These are phyloP conservation scores for Bipolaris zeicola DNA, from an alignment of 2,329 filamentous ascomycete genomes.

Conservation along the genomic window DNA sequence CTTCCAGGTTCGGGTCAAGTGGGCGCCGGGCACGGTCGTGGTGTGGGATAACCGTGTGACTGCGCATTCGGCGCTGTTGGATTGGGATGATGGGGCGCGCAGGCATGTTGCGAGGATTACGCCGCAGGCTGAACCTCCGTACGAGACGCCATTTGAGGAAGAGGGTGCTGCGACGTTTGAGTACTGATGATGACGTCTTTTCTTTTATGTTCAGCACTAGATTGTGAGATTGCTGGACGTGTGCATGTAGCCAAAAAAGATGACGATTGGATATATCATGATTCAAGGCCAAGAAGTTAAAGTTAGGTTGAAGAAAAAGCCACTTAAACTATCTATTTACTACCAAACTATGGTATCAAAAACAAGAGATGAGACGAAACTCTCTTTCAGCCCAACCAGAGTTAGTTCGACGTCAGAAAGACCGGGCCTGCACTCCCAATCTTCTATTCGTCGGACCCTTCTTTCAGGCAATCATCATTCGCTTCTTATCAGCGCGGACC, in stretches of 20 bases:
- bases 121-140: constrained; percentile 79
- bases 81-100: constrained; percentile 80
- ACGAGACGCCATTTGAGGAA: constrained; percentile 63
- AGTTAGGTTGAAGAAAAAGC: not conserved
- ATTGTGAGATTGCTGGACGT: not conserved
- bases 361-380: not conserved
- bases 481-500: constrained; percentile 1
- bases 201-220: too few species aligned
- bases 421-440: constrained; percentile 42
- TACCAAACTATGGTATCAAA: not conserved
- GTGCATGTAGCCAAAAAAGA: not conserved
- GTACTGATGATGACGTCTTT: constrained; percentile 14
- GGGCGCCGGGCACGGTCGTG: constrained; percentile 79
- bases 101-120: constrained; percentile 82
- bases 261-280: not conserved
- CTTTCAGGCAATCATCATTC: constrained; percentile 1
- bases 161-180: constrained; percentile 21
- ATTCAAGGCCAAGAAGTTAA: not conserved
- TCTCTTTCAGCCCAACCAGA: not conserved
- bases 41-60: constrained; percentile 87
- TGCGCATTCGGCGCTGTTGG: constrained; percentile 76
- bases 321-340: constrained; percentile 5
- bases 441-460: constrained; percentile 6
- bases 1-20: constrained; percentile 75
- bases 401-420: constrained; percentile 4